phyloP scores from a whole-genome alignment of 345 rosid species.

The Ceriops tagal region DNA sequence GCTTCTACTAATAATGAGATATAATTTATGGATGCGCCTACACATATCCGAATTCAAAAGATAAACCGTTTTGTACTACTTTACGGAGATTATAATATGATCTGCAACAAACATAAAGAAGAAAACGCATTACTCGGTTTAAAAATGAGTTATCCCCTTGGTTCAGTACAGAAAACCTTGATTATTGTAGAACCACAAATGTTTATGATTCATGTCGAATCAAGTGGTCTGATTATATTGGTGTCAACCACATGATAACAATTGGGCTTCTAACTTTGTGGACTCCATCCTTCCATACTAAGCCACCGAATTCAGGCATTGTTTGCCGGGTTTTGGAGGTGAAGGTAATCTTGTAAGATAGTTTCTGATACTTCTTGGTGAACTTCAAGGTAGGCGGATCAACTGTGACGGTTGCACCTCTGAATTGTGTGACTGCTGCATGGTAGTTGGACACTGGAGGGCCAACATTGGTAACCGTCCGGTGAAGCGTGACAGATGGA shows the following conservation, averaged over 20 bases:
- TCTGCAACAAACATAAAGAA: neutral
- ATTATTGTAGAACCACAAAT: constrained; percentile 27
- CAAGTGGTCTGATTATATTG: constrained; percentile 27
- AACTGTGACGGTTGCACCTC: constrained; percentile 53
- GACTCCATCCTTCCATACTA: constrained; percentile 73
- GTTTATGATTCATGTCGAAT: neutral
- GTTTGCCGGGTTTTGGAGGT: constrained; percentile 41
- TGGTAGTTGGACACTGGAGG: constrained; percentile 56
- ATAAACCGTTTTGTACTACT: neutral
- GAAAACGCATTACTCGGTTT: constrained; percentile 14
- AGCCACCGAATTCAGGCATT: constrained; percentile 72
- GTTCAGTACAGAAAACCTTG: constrained; percentile 28
- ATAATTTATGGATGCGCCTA: too few relatives aligned
- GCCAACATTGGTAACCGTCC: constrained; percentile 86
- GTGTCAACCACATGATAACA: constrained; percentile 56
- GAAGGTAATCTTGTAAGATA: constrained; percentile 64
- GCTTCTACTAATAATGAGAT: too few relatives aligned
- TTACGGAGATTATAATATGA: neutral
- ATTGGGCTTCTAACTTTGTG: constrained; percentile 87
- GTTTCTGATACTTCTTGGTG: constrained; percentile 60
- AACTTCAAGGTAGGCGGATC: constrained; percentile 60
- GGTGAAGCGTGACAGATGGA: constrained; percentile 38
- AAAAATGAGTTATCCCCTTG: constrained; percentile 24
- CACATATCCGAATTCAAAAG: too few relatives aligned
- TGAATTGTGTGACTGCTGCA: constrained; percentile 53